Base-by-base conservation (phyloP, 768 basidiomycete species). In the Auriscalpium orientale region DNA sequence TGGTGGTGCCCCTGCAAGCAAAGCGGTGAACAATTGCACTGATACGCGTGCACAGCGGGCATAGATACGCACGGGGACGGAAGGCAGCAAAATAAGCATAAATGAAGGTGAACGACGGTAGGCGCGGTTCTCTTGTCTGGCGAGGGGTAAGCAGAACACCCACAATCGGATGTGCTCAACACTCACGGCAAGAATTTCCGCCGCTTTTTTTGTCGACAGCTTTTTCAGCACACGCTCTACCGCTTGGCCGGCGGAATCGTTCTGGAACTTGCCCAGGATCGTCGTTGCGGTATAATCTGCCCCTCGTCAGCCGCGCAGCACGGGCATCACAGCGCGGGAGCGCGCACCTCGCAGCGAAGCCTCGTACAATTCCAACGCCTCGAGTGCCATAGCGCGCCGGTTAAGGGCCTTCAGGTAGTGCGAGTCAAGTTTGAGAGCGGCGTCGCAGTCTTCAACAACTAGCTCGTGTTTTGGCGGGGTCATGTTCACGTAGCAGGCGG, bases 31-130 rank as follows among this genome's bases (percentile, higher is more conserved):
- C 55, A 37, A 59, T 34, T 16, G 44, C 20, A 57, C 46, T 43
- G 18, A 50, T 46, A 21, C 34, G 28, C 28, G 28, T 28, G 4
- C 28, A 28, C 28, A 28, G 28, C 22, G 4, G 28, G 28, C 28
- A 4, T 4, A 50, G 52, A 13, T 45, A 76, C 88, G 62, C 63
- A 90, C 92, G 86, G 55, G 85, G 76, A 61, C 97, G 85, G 87
- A 98, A 98, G 9, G 97, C 97, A 57, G 92, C 87, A 67, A 98
- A 93, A 75, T 98, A 99, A 0, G 95, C 90, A 12, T 88, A 86
- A 62, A 97, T 87, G 72, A 99, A 97, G 0, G 91, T 92, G 61
- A 82, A 80, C 13, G 92, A 92, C 7, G 95, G 95, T 28, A 98
- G 75, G 55, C 85, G 82, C 1, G 85, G 86, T 72, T 89, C 87